A percentile compares a stretch with the other conserved stretches of the same genome.
These are phyloP conservation scores for Rossbeevera mucosa DNA, from an alignment of 768 basidiomycete species.

Conservation along the genomic window DNA sequence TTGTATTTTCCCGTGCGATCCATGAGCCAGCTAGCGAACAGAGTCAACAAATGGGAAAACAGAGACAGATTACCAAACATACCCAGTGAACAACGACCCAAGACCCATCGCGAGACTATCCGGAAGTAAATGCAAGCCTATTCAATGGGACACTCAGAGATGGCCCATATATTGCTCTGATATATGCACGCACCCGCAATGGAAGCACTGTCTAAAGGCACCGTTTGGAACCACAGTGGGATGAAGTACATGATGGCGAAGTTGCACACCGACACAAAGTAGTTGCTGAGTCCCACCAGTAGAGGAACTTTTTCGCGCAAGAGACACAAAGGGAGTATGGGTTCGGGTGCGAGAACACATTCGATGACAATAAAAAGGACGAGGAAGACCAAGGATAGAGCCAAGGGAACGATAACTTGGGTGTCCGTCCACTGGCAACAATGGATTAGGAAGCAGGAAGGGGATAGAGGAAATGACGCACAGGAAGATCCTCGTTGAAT, in stretches of 20 bases:
- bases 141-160: not conserved
- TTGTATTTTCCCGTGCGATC: conserved; percentile 50
- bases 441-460: not conserved
- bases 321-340: conserved; percentile 62
- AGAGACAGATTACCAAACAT: not conserved
- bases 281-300: conserved; percentile 65
- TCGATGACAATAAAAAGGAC: conserved; percentile 58
- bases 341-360: conserved; percentile 58
- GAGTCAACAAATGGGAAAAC: not conserved
- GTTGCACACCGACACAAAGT: conserved; percentile 69
- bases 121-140: conserved; percentile 47
- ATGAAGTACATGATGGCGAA: conserved; percentile 73
- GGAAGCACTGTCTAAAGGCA: conserved; percentile 61
- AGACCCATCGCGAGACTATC: conserved; percentile 46
- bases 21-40: conserved; percentile 39
- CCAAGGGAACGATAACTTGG: conserved; percentile 47
- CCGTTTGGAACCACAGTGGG: conserved; percentile 82
- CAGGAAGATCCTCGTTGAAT: conserved; percentile 62
- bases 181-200: conserved; percentile 44
- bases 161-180: not conserved
- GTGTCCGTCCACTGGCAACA: conserved; percentile 49
- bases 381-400: conserved; percentile 40
- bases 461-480: conserved; percentile 25
- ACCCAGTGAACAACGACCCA: conserved; percentile 50
- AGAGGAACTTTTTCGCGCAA: conserved; percentile 65